Percentiles rank a stretch among this genome's conserved stretches.
Evolutionary conservation across 441 rosid genomes (phyloP).

Genomic region (Heliophila coronopifolia): DNA sequence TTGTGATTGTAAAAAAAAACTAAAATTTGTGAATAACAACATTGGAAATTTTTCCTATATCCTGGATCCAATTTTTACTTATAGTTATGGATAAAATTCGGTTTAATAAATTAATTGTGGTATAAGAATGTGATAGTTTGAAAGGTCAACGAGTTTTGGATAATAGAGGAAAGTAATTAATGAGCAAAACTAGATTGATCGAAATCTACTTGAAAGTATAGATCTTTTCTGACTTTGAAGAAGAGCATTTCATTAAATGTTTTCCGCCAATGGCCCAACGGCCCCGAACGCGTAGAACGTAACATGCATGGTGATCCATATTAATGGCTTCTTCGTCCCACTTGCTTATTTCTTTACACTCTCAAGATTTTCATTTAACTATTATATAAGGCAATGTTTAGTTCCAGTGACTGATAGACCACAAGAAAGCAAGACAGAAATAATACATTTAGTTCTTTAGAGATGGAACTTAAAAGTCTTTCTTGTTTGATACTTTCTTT

Average conservation of each 20-base stretch:
- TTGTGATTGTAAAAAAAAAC: no score
- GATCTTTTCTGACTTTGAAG: conserved; percentile 21
- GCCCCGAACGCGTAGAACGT: conserved; percentile 41
- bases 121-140: conserved; percentile 5
- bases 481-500: conserved; percentile 37
- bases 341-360: conserved; percentile 15
- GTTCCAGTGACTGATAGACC: conserved; percentile 11
- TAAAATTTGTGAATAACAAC: background rate
- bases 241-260: conserved; percentile 30
- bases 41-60: background rate
- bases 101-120: conserved; percentile 2
- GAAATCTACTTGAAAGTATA: background rate
- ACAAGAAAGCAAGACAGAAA: conserved; percentile 7
- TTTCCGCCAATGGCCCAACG: conserved; percentile 49
- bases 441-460: conserved; percentile 1
- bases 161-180: conserved; percentile 2
- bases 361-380: background rate
- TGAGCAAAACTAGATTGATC: conserved; percentile 5
- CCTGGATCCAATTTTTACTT: background rate
- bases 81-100: conserved; percentile 4
- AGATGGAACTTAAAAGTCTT: conserved; percentile 15
- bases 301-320: conserved; percentile 31
- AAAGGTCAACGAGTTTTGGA: conserved; percentile 23
- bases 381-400: conserved; percentile 24
- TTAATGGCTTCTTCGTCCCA: conserved; percentile 35